Base-by-base conservation (phyloP, 352 stramenopile species). In the Pythium sukuiense region DNA sequence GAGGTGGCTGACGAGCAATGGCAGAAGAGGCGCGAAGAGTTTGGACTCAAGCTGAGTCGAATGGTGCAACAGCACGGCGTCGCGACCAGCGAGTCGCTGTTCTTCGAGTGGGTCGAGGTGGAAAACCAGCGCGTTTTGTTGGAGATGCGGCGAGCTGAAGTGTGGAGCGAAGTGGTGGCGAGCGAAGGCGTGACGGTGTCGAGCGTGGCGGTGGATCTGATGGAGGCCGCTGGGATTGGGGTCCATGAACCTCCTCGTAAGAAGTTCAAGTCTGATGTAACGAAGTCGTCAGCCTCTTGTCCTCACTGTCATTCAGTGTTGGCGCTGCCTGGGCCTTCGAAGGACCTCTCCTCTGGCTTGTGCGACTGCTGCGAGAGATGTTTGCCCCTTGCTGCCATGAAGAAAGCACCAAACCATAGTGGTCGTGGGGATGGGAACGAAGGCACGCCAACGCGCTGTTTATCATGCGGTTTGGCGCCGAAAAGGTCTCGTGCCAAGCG, bases 51-150 rank as follows among this genome's bases (percentile, higher is more conserved):
- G n/a, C 45, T 52, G 45, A 29, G 45, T 20, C 18, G 11, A 30
- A 52, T 20, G 11, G 45, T 52, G 45, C 45, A 30, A 8, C 18
- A 52, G 24, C 20, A 30, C 20, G 45, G 45, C 20, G 45, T 52
- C 45, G 45, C 45, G 45, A 52, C 45, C 45, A 52, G 45, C 20
- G 45, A 52, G n/a, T 52, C 45, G 45, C 45, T 52, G 20, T 52
- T 52, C n/a, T 52, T 52, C 45, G n/a, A 27, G 45, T 52, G 45
- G 45, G n/a, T 52, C 5, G 18, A 52, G n/a, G 24, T 24, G n/a
- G 45, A 52, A 8, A 52, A 52, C n/a, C n/a, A 52, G 45, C 45
- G 45, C 20, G 45, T 52, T 3, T 6, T 52, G 20, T 9, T 52
- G 45, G 24, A 52, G 20, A 52, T 26, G 45, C 20, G 20, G 20